phyloP scores from a whole-genome alignment of 169 alveolate species.

The Plasmodium yoelii region DNA sequence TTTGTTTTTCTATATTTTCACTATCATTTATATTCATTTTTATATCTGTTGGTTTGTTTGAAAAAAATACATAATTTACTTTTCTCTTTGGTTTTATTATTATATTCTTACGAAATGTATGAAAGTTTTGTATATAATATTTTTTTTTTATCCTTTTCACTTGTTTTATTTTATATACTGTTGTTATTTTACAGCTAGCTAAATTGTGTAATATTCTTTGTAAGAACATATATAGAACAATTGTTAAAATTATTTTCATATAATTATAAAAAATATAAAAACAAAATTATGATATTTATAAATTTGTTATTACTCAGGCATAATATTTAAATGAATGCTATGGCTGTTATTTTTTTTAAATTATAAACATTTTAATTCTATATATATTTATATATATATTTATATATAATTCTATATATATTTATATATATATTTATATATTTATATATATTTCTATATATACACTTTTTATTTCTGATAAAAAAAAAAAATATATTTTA shows the following conservation, averaged over 20 bases:
- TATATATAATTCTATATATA: too few relatives aligned
- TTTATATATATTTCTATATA: too few relatives aligned
- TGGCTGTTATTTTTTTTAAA: too few relatives aligned
- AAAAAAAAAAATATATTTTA: too few relatives aligned
- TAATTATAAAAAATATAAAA: not conserved
- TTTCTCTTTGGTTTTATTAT: not conserved
- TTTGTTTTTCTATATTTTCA: slow-evolving; percentile 20
- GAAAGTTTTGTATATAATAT: not conserved
- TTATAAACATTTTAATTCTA: too few relatives aligned
- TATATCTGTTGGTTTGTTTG: not conserved
- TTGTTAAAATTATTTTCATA: not conserved
- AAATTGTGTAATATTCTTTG: slow-evolving; percentile 4
- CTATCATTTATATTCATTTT: not conserved
- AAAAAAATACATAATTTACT: not conserved
- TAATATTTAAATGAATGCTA: too few relatives aligned
- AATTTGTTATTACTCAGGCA: too few relatives aligned
- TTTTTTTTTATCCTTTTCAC: not conserved
- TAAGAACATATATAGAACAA: slow-evolving; percentile 19
- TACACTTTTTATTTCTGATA: too few relatives aligned
- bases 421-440: too few relatives aligned
- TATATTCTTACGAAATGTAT: not conserved
- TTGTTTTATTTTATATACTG: not conserved
- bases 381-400: too few relatives aligned
- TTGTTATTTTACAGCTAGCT: not conserved
- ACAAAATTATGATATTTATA: not conserved